Evolutionary conservation across 179 eudicot species (phyloP), one percentile per base, ranked within the genome.

Genomic region (Beta corolliflora): DNA sequence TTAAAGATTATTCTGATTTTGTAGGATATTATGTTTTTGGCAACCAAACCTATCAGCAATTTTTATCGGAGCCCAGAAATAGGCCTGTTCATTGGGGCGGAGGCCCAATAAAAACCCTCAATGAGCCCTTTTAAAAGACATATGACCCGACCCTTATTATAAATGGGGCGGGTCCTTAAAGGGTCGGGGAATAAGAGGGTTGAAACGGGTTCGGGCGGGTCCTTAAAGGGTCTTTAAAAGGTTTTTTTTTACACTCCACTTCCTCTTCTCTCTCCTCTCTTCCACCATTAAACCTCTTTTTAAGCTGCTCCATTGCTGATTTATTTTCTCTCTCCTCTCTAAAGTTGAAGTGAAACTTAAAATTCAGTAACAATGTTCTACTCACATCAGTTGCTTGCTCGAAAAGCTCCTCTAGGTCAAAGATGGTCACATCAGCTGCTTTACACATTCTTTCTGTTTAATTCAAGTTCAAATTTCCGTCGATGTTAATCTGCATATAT

Each of bases 321-420:
- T 72, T 29, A 31, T 65, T 64, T 78, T 54, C 83, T 75, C 71
- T n/a, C n/a, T 45, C 15, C 72, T 13, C 52, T 68, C 72, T 68
- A n/a, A 31, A 75, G n/a, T 44, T 66, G 65, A 41, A 64, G 21
- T 53, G 15, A 36, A 63, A 7, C 58, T 36, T 13, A 36, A 52
- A 53, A n/a, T 60, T 61, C 48, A 5, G 73, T 77, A 7, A 76
- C 58, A 61, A 94, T 94, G 98, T 94, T 94, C 81, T 94, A 90
- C 91, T 94, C 98, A 54, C 98, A 88, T 64, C 98, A 94, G 87
- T 89, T 94, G 0, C 92, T 94, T 0, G 98, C 98, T 89, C 91
- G 97, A 16, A 94, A 94, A 89, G 94, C 91, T 80, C 93, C 98
- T 1, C 89, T 94, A 13, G 98, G 98, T 2, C 98, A 94, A 75